These are phyloP conservation scores for Boletus patriciae DNA, from an alignment of 768 basidiomycete species.

Conservation along the genomic window DNA sequence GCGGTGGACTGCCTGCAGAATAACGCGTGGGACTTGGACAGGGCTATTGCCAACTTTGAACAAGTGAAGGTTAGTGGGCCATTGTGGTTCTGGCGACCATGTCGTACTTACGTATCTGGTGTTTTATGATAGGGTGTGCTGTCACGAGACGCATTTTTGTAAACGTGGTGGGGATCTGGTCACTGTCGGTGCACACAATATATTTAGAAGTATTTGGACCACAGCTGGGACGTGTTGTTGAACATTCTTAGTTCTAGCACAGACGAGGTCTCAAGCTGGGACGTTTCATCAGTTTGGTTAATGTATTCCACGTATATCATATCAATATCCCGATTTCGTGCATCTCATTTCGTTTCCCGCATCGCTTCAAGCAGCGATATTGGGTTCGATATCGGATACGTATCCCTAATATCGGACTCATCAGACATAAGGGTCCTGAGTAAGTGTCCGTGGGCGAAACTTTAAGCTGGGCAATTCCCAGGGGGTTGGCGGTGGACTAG, in stretches of 20 bases:
- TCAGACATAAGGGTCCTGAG: constrained; percentile 23
- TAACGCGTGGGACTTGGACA: constrained; percentile 81
- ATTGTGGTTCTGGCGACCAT: neutral
- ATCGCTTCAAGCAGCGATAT: constrained; percentile 17
- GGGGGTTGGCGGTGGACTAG: constrained; percentile 3
- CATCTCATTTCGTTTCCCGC: constrained; percentile 16
- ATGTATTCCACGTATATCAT: constrained; percentile 31
- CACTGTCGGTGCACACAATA: constrained; percentile 14
- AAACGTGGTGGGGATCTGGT: constrained; percentile 22
- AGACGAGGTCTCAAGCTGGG: neutral
- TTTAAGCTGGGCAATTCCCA: constrained; percentile 12
- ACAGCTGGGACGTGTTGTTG: neutral
- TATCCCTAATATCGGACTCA: constrained; percentile 18
- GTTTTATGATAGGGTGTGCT: constrained; percentile 43
- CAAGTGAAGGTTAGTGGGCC: constrained; percentile 70
- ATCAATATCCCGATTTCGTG: constrained; percentile 23
- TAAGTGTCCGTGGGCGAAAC: constrained; percentile 12
- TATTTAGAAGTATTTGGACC: constrained; percentile 11
- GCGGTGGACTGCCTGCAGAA: constrained; percentile 82
- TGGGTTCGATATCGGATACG: constrained; percentile 22
- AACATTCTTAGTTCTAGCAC: neutral
- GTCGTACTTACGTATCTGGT: constrained; percentile 28
- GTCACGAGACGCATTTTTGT: constrained; percentile 56
- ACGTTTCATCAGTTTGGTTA: too few species aligned
- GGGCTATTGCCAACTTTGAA: constrained; percentile 83